Percentiles rank a stretch among this genome's conserved stretches.
These are phyloP conservation scores for Eragrostis curvula DNA, from an alignment of 176 grass and related monocot species.

Conservation along the genomic window DNA sequence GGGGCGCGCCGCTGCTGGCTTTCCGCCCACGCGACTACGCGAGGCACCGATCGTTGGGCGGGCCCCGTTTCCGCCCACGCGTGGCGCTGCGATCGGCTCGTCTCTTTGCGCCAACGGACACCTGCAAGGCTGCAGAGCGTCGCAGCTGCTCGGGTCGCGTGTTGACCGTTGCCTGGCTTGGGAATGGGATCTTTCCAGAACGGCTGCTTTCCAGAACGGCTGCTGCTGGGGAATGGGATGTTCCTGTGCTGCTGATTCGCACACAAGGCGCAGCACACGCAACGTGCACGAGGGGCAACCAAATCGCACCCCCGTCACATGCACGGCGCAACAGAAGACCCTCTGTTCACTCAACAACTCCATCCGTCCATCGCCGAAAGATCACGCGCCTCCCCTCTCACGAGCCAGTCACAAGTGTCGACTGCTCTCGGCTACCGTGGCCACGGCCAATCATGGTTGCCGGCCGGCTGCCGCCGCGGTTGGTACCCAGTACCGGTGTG, in stretches of 20 bases:
- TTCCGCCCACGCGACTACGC: conserved; percentile 19
- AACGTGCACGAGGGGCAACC: no score
- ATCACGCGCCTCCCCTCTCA: background rate
- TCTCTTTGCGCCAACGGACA: conserved; percentile 38
- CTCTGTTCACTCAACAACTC: no score
- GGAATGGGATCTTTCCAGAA: conserved; percentile 6
- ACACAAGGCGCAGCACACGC: background rate
- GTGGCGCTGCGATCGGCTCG: no score
- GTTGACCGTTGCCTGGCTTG: conserved; percentile 16
- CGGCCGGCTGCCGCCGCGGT: background rate
- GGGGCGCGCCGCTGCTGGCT: background rate
- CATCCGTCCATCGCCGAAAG: no score
- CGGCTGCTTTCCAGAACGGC: background rate
- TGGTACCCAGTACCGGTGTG: background rate
- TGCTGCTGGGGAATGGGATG: background rate
- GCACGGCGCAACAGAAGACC: no score
- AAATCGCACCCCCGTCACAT: no score
- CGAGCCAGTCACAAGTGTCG: background rate
- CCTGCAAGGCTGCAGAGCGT: background rate
- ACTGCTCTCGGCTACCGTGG: background rate
- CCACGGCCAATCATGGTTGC: background rate
- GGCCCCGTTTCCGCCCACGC: background rate
- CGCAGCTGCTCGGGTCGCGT: background rate
- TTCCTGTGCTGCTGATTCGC: background rate
- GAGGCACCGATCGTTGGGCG: conserved; percentile 1